Percentiles rank a stretch among this genome's conserved stretches.
Conservation (phyloP, 1,139 yeast species). For the Kluyveromyces sp. region DNA sequence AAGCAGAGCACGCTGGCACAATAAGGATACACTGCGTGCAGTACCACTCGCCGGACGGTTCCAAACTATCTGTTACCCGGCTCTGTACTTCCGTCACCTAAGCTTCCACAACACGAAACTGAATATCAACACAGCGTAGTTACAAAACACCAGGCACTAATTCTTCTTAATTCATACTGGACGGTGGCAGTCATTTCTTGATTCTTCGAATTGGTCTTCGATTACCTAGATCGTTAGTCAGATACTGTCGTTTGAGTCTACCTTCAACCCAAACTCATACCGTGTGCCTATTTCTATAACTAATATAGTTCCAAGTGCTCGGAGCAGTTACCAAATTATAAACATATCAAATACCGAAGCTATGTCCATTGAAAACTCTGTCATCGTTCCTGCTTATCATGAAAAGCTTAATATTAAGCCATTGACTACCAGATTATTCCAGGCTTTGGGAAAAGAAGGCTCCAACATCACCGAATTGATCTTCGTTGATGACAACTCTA, state of each 20-base stretch:
- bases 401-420: conserved; percentile 42
- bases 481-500: conserved; percentile 44
- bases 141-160: too few species aligned
- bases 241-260: not conserved
- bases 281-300: not conserved
- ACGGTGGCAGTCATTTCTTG: too few species aligned
- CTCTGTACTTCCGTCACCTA: not conserved
- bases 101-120: not conserved
- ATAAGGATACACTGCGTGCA: too few species aligned
- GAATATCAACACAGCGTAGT: too few species aligned
- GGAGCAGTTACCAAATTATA: too few species aligned
- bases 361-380: conserved; percentile 36
- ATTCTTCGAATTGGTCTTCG: too few species aligned
- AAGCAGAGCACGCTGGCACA: too few species aligned
- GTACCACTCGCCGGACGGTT: not conserved
- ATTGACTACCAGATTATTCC: conserved; percentile 39
- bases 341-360: too few species aligned
- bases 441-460: conserved; percentile 38
- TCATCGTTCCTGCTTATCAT: conserved; percentile 43
- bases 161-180: too few species aligned
- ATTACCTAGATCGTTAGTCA: too few species aligned
- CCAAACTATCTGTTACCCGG: not conserved
- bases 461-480: conserved; percentile 38
- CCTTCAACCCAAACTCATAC: not conserved
- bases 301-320: not conserved